These are phyloP conservation scores for Lasiosphaeria ovina DNA, from an alignment of 495 filamentous ascomycete genomes.

Conservation along the genomic window DNA sequence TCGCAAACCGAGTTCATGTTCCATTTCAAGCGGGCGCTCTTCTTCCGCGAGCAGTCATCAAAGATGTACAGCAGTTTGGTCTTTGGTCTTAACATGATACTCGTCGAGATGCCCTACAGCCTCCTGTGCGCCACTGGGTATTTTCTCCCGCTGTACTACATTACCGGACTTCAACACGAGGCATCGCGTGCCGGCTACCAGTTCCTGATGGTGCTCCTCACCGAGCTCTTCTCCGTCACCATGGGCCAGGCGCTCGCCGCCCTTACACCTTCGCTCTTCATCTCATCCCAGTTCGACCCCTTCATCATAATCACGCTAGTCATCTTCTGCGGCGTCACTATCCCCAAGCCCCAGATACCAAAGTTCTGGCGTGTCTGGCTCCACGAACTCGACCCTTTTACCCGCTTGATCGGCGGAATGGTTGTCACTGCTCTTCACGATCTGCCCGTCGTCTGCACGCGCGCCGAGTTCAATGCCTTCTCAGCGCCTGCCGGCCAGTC, in stretches of 20 bases:
- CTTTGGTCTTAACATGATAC: conserved; percentile 66
- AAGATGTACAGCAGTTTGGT: conserved; percentile 77
- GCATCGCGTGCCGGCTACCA: conserved; percentile 70
- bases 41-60: conserved; percentile 73
- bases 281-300: conserved; percentile 71
- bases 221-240: conserved; percentile 73
- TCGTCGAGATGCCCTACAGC: conserved; percentile 75
- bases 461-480: conserved; percentile 60
- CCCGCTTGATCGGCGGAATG: conserved; percentile 75
- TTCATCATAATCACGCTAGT: conserved; percentile 77
- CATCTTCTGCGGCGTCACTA: conserved; percentile 81
- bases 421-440: conserved; percentile 71
- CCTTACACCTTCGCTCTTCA: conserved; percentile 66
- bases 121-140: conserved; percentile 71
- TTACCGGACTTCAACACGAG: conserved; percentile 58
- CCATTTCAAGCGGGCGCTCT: conserved; percentile 68
- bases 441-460: conserved; percentile 56
- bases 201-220: conserved; percentile 77
- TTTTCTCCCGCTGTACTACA: conserved; percentile 74
- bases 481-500: conserved; percentile 56
- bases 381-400: conserved; percentile 82
- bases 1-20: conserved; percentile 77
- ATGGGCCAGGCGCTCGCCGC: conserved; percentile 68
- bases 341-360: conserved; percentile 72
- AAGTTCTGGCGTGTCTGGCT: conserved; percentile 77